These are phyloP conservation scores for Sugiyamaella castrensis DNA, from an alignment of 1,139 yeast species.

Conservation along the genomic window DNA sequence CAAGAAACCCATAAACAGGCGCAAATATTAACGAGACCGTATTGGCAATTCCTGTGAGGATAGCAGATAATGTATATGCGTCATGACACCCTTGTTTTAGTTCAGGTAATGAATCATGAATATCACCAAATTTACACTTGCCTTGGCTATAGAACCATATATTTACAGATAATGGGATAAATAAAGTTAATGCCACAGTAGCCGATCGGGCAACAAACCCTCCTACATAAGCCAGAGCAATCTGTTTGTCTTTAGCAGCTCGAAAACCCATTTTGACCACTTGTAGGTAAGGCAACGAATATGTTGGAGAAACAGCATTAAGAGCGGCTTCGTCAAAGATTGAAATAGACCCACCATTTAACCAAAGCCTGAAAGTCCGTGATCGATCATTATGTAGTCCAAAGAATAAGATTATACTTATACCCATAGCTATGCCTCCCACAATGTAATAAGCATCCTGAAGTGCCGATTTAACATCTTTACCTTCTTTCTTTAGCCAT, in stretches of 20 bases:
- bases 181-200: slow-evolving; percentile 57
- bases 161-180: slow-evolving; percentile 62
- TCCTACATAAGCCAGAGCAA: slow-evolving; percentile 55
- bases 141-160: slow-evolving; percentile 45
- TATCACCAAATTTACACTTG: slow-evolving; percentile 25
- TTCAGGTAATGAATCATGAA: slow-evolving; percentile 25
- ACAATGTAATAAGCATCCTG: slow-evolving; percentile 50
- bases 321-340: slow-evolving; percentile 34
- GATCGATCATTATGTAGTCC: slow-evolving; percentile 49
- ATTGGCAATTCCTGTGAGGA: slow-evolving; percentile 64
- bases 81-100: slow-evolving; percentile 48
- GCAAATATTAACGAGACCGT: slow-evolving; percentile 56
- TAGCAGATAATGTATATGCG: slow-evolving; percentile 64
- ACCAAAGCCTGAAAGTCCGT: slow-evolving; percentile 34
- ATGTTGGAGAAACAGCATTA: slow-evolving; percentile 21
- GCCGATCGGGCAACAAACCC: slow-evolving; percentile 65
- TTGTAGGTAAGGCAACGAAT: slow-evolving; percentile 35
- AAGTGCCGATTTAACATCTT: slow-evolving; percentile 44
- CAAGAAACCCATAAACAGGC: slow-evolving; percentile 59
- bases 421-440: slow-evolving; percentile 43
- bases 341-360: slow-evolving; percentile 25
- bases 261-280: slow-evolving; percentile 48
- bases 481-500: slow-evolving; percentile 39
- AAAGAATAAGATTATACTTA: slow-evolving; percentile 42
- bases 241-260: slow-evolving; percentile 40